These are phyloP conservation scores for Cenchrus purpureus DNA, from an alignment of 176 grass and related monocot genomes.

Conservation along the genomic window DNA sequence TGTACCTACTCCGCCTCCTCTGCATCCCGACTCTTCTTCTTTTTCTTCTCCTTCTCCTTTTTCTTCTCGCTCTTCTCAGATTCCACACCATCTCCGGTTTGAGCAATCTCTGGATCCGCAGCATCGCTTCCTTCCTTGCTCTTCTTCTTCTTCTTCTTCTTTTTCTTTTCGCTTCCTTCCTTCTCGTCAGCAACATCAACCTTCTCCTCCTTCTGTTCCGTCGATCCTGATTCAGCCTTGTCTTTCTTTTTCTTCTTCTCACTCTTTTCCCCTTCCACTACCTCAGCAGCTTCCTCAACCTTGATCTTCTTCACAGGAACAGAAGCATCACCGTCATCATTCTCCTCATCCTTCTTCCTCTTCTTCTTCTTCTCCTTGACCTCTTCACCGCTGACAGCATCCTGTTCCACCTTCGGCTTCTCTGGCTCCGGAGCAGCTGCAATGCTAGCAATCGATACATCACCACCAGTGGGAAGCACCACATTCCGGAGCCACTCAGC, in stretches of 20 bases:
- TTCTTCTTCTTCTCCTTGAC: slow-evolving; percentile 84
- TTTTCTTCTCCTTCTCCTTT: slow-evolving; percentile 85
- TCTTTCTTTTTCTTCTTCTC: slow-evolving; percentile 87
- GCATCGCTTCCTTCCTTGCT: slow-evolving; percentile 56
- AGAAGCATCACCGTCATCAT: slow-evolving; percentile 17
- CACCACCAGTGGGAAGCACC: slow-evolving; percentile 75
- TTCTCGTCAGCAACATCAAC: slow-evolving; percentile 41
- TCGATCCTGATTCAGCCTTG: slow-evolving; percentile 46
- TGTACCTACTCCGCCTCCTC: slow-evolving; percentile 45
- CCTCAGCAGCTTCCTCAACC: slow-evolving; percentile 54
- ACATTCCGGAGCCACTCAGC: slow-evolving; percentile 80
- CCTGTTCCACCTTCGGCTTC: slow-evolving; percentile 52
- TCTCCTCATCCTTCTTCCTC: slow-evolving; percentile 49
- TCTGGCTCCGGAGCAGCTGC: slow-evolving; percentile 70
- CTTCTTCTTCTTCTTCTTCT: slow-evolving; percentile 81
- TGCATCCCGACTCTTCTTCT: slow-evolving; percentile 70
- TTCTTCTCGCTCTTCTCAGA: slow-evolving; percentile 78
- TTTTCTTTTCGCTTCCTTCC: slow-evolving; percentile 62
- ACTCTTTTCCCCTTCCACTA: slow-evolving; percentile 58
- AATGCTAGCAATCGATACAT: slow-evolving; percentile 70
- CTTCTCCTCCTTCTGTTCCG: slow-evolving; percentile 46
- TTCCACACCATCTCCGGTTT: slow-evolving; percentile 27
- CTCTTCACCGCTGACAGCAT: slow-evolving; percentile 5
- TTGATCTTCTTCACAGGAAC: slow-evolving; percentile 74
- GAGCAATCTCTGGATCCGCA: not conserved